Conservation (phyloP, 179 eudicot species). For the Patellifolia procumbens region DNA sequence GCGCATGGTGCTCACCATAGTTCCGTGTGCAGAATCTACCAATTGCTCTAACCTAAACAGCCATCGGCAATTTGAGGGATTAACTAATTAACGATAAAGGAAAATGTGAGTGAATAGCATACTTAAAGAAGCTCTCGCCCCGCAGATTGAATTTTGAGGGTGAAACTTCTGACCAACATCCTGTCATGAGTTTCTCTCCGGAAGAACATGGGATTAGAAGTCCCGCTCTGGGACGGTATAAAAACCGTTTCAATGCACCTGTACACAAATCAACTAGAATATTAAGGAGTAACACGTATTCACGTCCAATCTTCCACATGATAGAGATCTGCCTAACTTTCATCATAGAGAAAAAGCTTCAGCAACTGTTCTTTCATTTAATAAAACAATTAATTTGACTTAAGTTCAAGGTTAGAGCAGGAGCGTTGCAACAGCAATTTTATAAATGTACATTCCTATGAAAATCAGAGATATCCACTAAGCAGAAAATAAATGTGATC, state of each 20-base stretch:
- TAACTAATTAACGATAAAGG: background rate
- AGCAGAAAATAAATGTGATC: background rate
- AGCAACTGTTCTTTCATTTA: background rate
- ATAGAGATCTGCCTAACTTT: background rate
- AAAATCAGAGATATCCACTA: background rate
- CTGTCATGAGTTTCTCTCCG: constrained; percentile 52
- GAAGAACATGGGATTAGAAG: constrained; percentile 53
- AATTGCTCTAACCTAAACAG: background rate
- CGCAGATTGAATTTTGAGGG: constrained; percentile 75
- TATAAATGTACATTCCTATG: background rate
- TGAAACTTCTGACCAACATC: constrained; percentile 64
- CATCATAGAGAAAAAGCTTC: background rate
- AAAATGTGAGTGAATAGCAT: constrained; percentile 13
- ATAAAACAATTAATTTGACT: no score
- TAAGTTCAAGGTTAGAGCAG: no score
- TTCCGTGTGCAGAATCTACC: no score
- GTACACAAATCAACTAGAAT: constrained; percentile 3
- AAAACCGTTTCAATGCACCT: constrained; percentile 59
- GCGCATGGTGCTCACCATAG: no score
- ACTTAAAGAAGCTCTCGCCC: constrained; percentile 64
- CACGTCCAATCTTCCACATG: background rate
- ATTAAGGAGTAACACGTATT: background rate
- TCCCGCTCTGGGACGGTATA: constrained; percentile 69
- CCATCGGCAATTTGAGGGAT: background rate
- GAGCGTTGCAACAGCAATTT: no score